phyloP scores from a whole-genome alignment of 352 stramenopile species.

The Peronospora farinosa region DNA sequence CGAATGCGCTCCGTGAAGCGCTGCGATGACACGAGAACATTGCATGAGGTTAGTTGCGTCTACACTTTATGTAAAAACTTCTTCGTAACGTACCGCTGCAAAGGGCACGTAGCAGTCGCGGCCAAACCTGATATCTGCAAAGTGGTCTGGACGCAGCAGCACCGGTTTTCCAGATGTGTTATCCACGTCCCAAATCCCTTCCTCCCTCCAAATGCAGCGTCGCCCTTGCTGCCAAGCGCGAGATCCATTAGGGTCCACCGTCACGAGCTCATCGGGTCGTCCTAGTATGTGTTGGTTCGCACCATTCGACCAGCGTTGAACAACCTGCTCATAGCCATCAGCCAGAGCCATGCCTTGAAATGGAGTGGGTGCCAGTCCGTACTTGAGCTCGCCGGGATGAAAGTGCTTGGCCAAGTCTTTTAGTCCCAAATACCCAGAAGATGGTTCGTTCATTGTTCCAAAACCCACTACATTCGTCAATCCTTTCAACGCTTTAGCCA shows the following conservation, averaged over 20 bases:
- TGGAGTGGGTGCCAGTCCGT: constrained; percentile 64
- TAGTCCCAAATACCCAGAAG: constrained; percentile 66
- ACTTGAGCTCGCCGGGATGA: constrained; percentile 55
- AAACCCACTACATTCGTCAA: constrained; percentile 85
- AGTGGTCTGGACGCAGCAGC: constrained; percentile 62
- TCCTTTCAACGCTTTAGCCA: constrained; percentile 55
- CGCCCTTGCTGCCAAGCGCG: constrained; percentile 65
- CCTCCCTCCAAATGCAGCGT: constrained; percentile 74
- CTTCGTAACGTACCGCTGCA: constrained; percentile 31
- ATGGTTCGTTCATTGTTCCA: constrained; percentile 90
- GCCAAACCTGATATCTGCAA: constrained; percentile 64
- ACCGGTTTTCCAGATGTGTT: constrained; percentile 26
- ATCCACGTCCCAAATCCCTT: constrained; percentile 74
- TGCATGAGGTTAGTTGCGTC: constrained; percentile 4
- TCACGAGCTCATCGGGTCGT: constrained; percentile 37
- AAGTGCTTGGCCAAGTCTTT: constrained; percentile 52
- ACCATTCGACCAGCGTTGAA: constrained; percentile 71
- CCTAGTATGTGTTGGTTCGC: constrained; percentile 69
- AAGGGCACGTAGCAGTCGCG: constrained; percentile 83
- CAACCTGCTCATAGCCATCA: constrained; percentile 46
- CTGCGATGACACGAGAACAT: constrained; percentile 20
- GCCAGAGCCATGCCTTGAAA: constrained; percentile 81
- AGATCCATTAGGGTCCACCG: constrained; percentile 43
- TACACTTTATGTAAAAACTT: background rate
- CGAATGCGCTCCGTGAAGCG: constrained; percentile 55